Evolutionary conservation across 352 stramenopile species (phyloP).

Genomic region (Pythium plurisporium): DNA sequence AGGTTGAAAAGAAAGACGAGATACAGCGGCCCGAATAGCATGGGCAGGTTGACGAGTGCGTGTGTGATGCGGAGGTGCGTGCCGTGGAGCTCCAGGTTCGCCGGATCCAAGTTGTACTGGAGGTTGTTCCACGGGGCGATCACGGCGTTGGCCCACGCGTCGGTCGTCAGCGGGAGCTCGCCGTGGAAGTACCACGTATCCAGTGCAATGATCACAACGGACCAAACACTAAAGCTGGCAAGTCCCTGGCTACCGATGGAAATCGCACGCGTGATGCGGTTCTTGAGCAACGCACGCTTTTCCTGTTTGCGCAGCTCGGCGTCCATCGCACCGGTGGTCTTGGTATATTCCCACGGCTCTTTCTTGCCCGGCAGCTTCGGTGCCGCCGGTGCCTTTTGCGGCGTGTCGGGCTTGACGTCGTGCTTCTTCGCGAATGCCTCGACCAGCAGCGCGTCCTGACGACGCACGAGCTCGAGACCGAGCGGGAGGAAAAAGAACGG

Average conservation of each 20-base stretch:
- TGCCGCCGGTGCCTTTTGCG: too few species aligned
- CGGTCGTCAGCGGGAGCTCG: not conserved
- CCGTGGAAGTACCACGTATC: conserved; percentile 61
- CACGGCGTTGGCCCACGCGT: conserved; percentile 17
- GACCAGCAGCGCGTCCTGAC: conserved; percentile 38
- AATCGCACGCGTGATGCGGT: conserved; percentile 25
- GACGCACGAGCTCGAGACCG: conserved; percentile 54
- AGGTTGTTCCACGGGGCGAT: conserved; percentile 88
- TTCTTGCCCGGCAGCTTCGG: not conserved
- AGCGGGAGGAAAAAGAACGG: conserved; percentile 75
- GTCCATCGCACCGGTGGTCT: not conserved
- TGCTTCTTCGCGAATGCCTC: conserved; percentile 26
- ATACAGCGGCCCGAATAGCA: conserved; percentile 90
- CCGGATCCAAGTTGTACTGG: conserved; percentile 88
- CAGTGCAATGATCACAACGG: conserved; percentile 30
- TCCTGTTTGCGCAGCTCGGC: not conserved
- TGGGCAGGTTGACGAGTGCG: conserved; percentile 87
- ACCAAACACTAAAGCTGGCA: conserved; percentile 35
- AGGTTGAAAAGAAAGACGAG: conserved; percentile 43
- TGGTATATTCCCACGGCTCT: conserved; percentile 1
- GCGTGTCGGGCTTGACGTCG: not conserved
- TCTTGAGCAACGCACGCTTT: not conserved
- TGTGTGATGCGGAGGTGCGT: conserved; percentile 89
- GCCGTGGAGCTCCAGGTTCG: conserved; percentile 89
- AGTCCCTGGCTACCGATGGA: conserved; percentile 41